phyloP scores from a whole-genome alignment of 2,329 filamentous ascomycete genomes.

The Dactylellina leptospora region DNA sequence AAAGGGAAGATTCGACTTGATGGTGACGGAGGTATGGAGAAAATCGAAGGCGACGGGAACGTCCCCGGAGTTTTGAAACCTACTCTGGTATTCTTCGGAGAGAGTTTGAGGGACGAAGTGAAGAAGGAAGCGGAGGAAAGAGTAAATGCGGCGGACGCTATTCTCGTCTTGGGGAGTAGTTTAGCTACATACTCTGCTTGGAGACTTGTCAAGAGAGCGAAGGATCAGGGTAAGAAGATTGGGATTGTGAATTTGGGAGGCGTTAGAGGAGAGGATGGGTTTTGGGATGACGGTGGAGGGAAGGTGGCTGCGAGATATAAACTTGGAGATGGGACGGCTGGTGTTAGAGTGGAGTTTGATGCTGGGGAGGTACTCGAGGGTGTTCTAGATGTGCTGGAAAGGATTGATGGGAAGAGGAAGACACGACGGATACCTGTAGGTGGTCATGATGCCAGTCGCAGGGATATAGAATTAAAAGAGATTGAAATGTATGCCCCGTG shows the following conservation, averaged over 20 bases:
- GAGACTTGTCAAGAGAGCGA: conserved; percentile 83
- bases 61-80: conserved; percentile 87
- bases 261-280: conserved; percentile 82
- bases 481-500: conserved; percentile 43
- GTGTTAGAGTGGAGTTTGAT: conserved; percentile 54
- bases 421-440: neutral
- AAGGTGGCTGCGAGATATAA: conserved; percentile 52
- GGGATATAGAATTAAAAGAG: conserved; percentile 17
- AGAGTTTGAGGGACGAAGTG: conserved; percentile 75
- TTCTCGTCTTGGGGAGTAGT: conserved; percentile 86
- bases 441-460: neutral
- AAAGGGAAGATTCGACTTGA: conserved; percentile 74
- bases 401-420: conserved; percentile 6
- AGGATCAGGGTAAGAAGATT: conserved; percentile 83
- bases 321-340: conserved; percentile 55
- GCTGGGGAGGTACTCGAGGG: conserved; percentile 27
- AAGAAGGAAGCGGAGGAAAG: conserved; percentile 81
- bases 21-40: conserved; percentile 72
- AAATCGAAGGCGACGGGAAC: conserved; percentile 59
- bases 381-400: conserved; percentile 8
- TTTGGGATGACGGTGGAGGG: conserved; percentile 61
- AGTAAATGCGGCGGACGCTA: conserved; percentile 76
- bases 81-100: conserved; percentile 95
- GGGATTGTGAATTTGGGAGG: conserved; percentile 89
- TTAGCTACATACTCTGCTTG: conserved; percentile 95